A percentile compares a stretch with the other conserved stretches of the same genome.
phyloP scores from a whole-genome alignment of 345 rosid genomes.

The Lepidium africanum region DNA sequence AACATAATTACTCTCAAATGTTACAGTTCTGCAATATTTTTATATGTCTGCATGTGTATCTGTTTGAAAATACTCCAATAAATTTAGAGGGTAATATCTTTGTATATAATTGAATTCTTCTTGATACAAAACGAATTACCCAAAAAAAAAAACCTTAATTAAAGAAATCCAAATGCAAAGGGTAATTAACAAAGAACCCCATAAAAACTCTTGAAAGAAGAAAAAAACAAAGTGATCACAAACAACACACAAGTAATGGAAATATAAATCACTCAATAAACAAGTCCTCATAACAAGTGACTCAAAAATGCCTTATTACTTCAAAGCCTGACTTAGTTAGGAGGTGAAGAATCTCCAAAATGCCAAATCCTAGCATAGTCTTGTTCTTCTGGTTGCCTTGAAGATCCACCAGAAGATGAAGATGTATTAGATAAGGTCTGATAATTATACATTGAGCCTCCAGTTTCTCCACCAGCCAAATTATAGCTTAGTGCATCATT shows the following conservation, averaged over 20 bases:
- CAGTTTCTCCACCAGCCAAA: constrained; percentile 15
- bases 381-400: constrained; percentile 20
- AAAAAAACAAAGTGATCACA: constrained; percentile 16
- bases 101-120: neutral
- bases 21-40: neutral
- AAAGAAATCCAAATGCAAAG: neutral
- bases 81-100: neutral
- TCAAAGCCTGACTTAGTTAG: constrained; percentile 22
- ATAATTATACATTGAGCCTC: constrained; percentile 13
- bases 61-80: neutral
- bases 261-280: constrained; percentile 15
- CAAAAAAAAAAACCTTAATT: neutral
- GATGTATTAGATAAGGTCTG: constrained; percentile 14
- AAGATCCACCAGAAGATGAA: constrained; percentile 31
- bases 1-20: neutral
- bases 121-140: neutral
- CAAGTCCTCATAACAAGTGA: constrained; percentile 1
- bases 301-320: neutral
- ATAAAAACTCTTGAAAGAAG: constrained; percentile 14
- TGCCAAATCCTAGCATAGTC: constrained; percentile 21
- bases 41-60: neutral
- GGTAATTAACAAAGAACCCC: constrained; percentile 10
- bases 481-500: constrained; percentile 7
- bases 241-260: constrained; percentile 15
- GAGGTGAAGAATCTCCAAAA: constrained; percentile 27